Base-by-base conservation (phyloP, 73 alveolate species). In the Paramecium tetraurelia region DNA sequence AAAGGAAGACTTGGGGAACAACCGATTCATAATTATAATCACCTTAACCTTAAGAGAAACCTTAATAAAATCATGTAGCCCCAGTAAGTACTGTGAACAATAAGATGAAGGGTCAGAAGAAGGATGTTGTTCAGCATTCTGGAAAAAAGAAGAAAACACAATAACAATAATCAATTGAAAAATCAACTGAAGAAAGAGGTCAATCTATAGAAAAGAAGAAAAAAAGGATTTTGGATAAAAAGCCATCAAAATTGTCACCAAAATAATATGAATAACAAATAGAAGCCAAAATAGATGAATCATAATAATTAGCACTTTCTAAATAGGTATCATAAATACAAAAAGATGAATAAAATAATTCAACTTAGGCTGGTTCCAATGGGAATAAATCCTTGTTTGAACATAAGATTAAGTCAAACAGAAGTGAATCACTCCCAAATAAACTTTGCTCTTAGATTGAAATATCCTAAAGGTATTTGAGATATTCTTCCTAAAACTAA, bases 381-480 rank as follows among this genome's bases (percentile, higher is more conserved):
- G 90, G 90, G 5, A 41, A 44, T 20, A 80, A 80, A 48, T 80
- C 75, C 22, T 24, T 80, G 21, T 27, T 12, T 12, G 75, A 46
- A 7, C 31, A 22, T 24, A 41, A 22, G 10, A 46, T 72, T 29
- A 44, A 80, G 21, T 43, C 57, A 36, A 72, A 72, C 20, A 72
- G 86, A 72, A 72, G 86, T 72, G 86, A 72, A 38, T 72, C 86
- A 36, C 36, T 72, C 14, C 86, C 86, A 16, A 36, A 8, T 72
- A 72, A 43, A 72, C 2, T 12, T 0, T 12, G 18, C 8, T 72
- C 18, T 1, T 29, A 36, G 86, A n/a, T 29, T 31, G 46, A 43
- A 35, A 36, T 29, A 16, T 35, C 18, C 8, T 35, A 75, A 75
- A 22, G 9, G 8, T 75, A 75, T 29, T 16, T n/a, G 48, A 31